A percentile compares a stretch with the other conserved stretches of the same genome.
Conservation (phyloP, 371 early-diverging fungal species). For the Amoeboaphelidium protococcarum region DNA sequence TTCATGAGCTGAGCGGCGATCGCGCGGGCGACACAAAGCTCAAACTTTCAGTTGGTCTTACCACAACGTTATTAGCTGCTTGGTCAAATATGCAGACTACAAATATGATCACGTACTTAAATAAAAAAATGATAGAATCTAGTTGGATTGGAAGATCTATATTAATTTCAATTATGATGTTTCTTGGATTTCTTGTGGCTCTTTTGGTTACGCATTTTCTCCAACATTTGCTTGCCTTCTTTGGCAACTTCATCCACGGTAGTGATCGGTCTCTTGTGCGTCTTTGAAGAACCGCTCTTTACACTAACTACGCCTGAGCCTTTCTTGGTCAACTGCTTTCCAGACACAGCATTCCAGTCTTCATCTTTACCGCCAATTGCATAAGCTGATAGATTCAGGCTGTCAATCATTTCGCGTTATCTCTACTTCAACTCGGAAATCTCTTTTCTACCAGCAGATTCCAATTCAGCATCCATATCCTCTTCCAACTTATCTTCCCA, state of each 20-base stretch:
- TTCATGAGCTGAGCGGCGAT: no score
- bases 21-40: no score
- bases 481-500: slow-evolving; percentile 10
- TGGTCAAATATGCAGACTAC: no score
- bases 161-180: no score
- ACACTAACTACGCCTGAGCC: neutral
- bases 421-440: slow-evolving; percentile 29
- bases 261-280: neutral
- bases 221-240: neutral
- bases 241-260: neutral
- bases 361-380: neutral
- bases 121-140: no score
- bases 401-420: slow-evolving; percentile 56
- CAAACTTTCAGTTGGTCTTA: no score
- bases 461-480: slow-evolving; percentile 37
- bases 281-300: neutral
- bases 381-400: slow-evolving; percentile 38
- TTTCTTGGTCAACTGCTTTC: neutral
- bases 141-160: no score
- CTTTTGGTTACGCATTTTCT: no score
- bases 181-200: no score
- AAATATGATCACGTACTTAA: no score
- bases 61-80: no score
- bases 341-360: neutral
- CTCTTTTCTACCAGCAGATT: slow-evolving; percentile 43